phyloP scores from a whole-genome alignment of 2,329 filamentous ascomycete genomes.

The Graphilbum fragrans region DNA sequence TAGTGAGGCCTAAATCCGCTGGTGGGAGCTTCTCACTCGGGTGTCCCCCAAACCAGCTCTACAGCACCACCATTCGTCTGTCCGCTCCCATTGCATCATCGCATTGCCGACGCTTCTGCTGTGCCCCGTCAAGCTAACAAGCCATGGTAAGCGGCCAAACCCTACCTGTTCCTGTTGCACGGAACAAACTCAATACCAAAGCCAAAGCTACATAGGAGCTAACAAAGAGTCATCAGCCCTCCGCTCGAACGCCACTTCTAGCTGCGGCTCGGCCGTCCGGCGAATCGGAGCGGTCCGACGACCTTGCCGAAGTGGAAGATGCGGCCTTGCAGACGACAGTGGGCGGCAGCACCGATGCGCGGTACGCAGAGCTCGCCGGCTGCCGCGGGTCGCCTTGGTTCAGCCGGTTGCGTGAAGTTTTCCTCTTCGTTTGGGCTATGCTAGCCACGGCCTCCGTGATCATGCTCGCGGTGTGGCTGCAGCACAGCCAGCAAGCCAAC shows the following conservation, averaged over 20 bases:
- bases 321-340: conserved; percentile 16
- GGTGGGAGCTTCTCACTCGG: no score
- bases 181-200: no score
- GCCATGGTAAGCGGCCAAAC: background rate
- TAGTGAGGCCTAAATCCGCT: no score
- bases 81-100: no score
- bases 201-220: no score
- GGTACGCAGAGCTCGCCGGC: background rate
- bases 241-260: conserved; percentile 32
- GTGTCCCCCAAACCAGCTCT: no score
- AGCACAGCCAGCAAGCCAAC: conserved; percentile 50
- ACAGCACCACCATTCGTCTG: no score
- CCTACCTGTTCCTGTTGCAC: no score
- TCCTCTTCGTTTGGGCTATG: conserved; percentile 72
- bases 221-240: conserved; percentile 22
- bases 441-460: conserved; percentile 69
- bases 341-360: background rate
- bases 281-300: conserved; percentile 18
- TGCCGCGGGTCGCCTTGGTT: conserved; percentile 1
- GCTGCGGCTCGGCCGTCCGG: conserved; percentile 16
- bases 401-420: conserved; percentile 52
- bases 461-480: conserved; percentile 64
- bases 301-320: conserved; percentile 18
- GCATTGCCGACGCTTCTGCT: no score
- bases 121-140: no score